Conservation (phyloP, 1,139 yeast species). For the Sugiyamaella novakii region DNA sequence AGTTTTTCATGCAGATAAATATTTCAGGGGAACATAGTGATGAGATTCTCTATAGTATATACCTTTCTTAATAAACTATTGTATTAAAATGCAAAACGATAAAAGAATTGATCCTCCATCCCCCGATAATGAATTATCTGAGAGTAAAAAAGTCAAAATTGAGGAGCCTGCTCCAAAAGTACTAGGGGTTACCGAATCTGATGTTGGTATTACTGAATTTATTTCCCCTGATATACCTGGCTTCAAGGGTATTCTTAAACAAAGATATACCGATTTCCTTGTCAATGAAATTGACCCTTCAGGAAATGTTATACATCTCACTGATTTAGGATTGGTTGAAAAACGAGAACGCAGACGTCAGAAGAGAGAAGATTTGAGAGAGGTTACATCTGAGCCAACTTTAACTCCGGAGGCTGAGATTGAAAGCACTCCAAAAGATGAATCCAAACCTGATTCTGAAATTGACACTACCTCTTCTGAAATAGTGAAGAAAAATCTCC, state of each 20-base stretch:
- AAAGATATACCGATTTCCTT: slow-evolving; percentile 89
- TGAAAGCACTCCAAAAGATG: slow-evolving; percentile 29
- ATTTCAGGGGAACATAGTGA: no score
- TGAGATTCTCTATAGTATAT: no score
- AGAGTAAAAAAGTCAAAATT: slow-evolving; percentile 2
- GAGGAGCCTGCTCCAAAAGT: neutral
- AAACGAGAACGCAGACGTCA: slow-evolving; percentile 57
- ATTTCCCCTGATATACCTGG: slow-evolving; percentile 60
- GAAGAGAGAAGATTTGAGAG: slow-evolving; percentile 47
- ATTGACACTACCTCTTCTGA: slow-evolving; percentile 25
- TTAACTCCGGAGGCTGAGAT: slow-evolving; percentile 37
- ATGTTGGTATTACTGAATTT: slow-evolving; percentile 83
- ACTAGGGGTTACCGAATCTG: slow-evolving; percentile 55
- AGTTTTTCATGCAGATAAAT: slow-evolving; percentile 4
- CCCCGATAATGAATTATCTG: neutral
- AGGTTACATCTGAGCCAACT: slow-evolving; percentile 37
- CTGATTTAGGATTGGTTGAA: slow-evolving; percentile 70
- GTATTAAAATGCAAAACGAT: no score
- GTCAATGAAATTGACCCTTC: slow-evolving; percentile 79
- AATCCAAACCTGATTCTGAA: slow-evolving; percentile 30
- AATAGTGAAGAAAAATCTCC: slow-evolving; percentile 10
- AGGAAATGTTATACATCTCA: slow-evolving; percentile 72
- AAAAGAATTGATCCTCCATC: slow-evolving; percentile 11
- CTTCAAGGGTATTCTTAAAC: slow-evolving; percentile 78
- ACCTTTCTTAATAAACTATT: no score